Percentiles rank a stretch among this genome's conserved stretches.
Evolutionary conservation across 1,284 basidiomycete species (phyloP).

Genomic region (Puccinia polysora): DNA sequence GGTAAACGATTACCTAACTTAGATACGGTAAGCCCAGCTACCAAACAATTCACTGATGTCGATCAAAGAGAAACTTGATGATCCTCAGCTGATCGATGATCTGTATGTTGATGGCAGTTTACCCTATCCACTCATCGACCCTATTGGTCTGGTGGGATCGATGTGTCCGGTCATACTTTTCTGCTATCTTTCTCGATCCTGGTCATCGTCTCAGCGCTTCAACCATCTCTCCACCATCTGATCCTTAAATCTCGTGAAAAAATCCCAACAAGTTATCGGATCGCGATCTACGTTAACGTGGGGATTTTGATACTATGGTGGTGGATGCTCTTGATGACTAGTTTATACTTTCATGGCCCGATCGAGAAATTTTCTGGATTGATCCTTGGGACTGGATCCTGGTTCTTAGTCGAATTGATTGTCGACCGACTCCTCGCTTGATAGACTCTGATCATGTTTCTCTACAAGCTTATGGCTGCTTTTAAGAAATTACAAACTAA

Average conservation of each 20-base stretch:
- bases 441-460: too few relatives aligned
- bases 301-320: conserved; percentile 49
- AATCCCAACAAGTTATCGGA: not conserved
- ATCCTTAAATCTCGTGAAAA: not conserved
- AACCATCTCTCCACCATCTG: conserved; percentile 5
- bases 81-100: not conserved
- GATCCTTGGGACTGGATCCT: conserved; percentile 47
- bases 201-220: conserved; percentile 46
- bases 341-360: conserved; percentile 52
- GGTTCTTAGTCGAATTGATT: conserved; percentile 48
- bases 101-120: not conserved
- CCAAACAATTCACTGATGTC: not conserved
- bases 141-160: conserved; percentile 49
- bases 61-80: not conserved
- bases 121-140: conserved; percentile 1
- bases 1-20: conserved; percentile 6
- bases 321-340: conserved; percentile 51
- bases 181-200: conserved; percentile 51
- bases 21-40: not conserved
- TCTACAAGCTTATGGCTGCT: too few relatives aligned
- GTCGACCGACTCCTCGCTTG: not conserved
- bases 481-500: too few relatives aligned
- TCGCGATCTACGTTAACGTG: conserved; percentile 28
- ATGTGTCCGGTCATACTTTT: conserved; percentile 53
- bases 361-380: conserved; percentile 51